Evolutionary conservation across 2,329 filamentous ascomycete genomes (phyloP).

Genomic region (Colletotrichum tofieldiae): DNA sequence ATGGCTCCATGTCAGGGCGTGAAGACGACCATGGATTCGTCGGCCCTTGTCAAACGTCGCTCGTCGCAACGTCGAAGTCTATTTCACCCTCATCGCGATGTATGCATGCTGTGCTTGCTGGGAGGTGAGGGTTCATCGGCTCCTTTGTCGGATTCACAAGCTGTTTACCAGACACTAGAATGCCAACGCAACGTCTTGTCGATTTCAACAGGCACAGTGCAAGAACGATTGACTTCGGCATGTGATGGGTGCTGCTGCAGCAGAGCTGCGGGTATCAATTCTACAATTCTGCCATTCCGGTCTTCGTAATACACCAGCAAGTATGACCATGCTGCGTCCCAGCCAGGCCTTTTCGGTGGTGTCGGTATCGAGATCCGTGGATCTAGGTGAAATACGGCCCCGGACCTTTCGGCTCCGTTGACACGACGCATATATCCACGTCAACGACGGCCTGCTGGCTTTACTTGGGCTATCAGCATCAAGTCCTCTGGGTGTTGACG

Average conservation of each 20-base stretch:
- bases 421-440: background rate
- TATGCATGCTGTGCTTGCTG: background rate
- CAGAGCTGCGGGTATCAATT: constrained; percentile 15
- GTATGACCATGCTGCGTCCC: no score
- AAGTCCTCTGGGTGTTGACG: no score
- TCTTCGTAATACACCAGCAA: background rate
- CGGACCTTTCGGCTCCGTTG: background rate
- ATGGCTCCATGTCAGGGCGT: background rate
- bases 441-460: background rate
- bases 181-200: background rate
- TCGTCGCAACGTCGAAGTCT: background rate
- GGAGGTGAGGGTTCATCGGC: constrained; percentile 5
- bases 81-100: background rate
- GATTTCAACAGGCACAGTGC: background rate
- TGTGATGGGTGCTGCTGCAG: constrained; percentile 1
- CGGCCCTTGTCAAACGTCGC: constrained; percentile 1
- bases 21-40: background rate
- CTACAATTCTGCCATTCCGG: background rate
- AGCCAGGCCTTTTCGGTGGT: background rate
- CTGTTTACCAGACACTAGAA: background rate
- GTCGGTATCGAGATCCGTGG: no score
- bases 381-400: background rate
- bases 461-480: no score
- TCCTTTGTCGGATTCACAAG: no score
- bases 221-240: background rate